Evolutionary conservation across 805 yeast species (phyloP), one percentile per base, ranked within the genome.

Genomic region (Priceomyces melissophilus): DNA sequence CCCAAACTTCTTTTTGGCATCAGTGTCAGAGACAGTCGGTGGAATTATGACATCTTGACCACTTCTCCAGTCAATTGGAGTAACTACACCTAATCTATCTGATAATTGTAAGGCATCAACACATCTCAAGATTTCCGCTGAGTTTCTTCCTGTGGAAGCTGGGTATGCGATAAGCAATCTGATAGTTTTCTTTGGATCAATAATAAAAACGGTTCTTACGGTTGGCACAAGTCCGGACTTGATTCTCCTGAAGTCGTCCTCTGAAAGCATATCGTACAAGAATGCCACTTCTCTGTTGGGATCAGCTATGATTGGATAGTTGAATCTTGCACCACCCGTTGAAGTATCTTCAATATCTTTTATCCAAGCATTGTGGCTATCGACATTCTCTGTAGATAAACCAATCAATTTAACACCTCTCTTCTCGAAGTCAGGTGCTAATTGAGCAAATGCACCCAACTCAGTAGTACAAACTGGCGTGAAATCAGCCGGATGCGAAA

Each of bases 381-480:
- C 77, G 25, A 78, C 68, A 29, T 70, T 77, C 60, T 83, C 82
- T 41, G 85, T 82, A 26, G 85, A 79, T 44, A 83, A 67, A 30
- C 87, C 88, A 56, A 83, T 75, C 56, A 83, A 69, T 55, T 81
- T 81, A 41, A 81, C 82, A 42, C 76, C 76, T 59, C 87, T 72
- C 59, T 76, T 74, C 51, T 69, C 70, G 56, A 83, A 83, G 58
- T 82, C 87, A 10, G 84, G 84, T 57, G 81, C 79, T 56, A 83
- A 67, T 56, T 78, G 76, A 48, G 87, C 82, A 55, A 83, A 82
- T 6, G 87, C 88, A 47, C 88, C 88, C 44, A 83, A 69, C 61
- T 83, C 89, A 38, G 89, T 83, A 48, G 88, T 83, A 61, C 89
- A 83, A 36, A 83, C 86, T 28, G 89, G 89, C 14, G 89, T 83